These are phyloP conservation scores for Euphrasia confusa DNA, from an alignment of 257 asterid species.

Conservation along the genomic window DNA sequence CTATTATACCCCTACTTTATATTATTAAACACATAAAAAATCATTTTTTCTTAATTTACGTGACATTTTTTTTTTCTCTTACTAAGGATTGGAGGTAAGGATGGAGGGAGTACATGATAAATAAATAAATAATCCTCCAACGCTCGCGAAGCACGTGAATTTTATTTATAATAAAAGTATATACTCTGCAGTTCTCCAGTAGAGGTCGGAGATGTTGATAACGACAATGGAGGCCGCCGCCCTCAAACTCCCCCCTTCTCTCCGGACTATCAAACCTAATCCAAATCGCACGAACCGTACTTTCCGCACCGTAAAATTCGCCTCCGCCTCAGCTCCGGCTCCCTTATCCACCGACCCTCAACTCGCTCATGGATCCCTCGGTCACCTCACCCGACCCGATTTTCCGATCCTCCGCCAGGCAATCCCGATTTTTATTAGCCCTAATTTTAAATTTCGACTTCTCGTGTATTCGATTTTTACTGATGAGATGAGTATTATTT, in stretches of 20 bases:
- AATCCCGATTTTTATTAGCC: not conserved
- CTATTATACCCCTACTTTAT: no score
- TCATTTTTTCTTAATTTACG: no score
- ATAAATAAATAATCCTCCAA: no score
- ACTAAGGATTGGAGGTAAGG: no score
- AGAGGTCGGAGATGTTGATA: constrained; percentile 30
- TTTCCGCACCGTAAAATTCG: constrained; percentile 36
- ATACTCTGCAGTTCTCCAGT: not conserved
- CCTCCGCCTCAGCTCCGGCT: constrained; percentile 42
- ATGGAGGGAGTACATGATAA: no score
- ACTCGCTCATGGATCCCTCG: constrained; percentile 66
- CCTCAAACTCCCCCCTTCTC: constrained; percentile 49
- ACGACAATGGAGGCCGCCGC: constrained; percentile 51
- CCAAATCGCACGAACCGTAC: constrained; percentile 28
- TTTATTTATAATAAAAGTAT: no score
- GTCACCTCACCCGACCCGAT: constrained; percentile 63
- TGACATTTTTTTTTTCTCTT: no score
- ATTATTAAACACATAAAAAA: no score
- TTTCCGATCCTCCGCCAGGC: constrained; percentile 96
- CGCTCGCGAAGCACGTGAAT: no score
- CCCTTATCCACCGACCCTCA: constrained; percentile 36
- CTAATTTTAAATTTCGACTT: not conserved
- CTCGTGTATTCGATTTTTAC: not conserved
- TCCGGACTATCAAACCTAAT: constrained; percentile 36
- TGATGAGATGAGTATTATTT: not conserved